These are phyloP conservation scores for Schizochytrium sp. DNA, from an alignment of 108 stramenopile species.

Conservation along the genomic window DNA sequence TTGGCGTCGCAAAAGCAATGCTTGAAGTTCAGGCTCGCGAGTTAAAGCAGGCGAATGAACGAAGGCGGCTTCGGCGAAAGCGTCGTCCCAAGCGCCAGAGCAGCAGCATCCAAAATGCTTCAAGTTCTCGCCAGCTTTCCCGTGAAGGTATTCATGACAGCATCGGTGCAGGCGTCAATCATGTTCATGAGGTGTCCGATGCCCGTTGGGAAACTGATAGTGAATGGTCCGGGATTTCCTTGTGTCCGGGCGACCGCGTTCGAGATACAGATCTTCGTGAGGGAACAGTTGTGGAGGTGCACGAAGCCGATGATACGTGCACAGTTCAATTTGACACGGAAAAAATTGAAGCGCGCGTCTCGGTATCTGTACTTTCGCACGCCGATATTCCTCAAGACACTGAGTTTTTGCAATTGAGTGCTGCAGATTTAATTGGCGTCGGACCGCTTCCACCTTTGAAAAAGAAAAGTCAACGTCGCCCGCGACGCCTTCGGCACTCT, in stretches of 20 bases:
- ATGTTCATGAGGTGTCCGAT: neutral
- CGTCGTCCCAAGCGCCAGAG: neutral
- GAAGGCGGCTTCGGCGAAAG: neutral
- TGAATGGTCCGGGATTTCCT: neutral
- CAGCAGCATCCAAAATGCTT: neutral
- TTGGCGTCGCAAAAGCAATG: neutral
- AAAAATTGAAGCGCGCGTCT: neutral
- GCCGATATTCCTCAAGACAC: neutral
- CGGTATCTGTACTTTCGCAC: neutral
- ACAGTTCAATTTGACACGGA: neutral
- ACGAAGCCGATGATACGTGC: neutral
- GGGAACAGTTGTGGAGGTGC: neutral
- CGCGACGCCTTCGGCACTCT: neutral
- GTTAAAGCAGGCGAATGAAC: neutral
- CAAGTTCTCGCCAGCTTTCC: neutral
- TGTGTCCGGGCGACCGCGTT: neutral
- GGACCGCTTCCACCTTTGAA: neutral
- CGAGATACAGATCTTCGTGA: neutral
- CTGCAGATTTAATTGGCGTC: neutral
- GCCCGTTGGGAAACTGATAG: neutral
- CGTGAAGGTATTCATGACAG: neutral
- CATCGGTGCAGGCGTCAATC: neutral
- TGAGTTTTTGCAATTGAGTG: neutral
- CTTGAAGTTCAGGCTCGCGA: neutral
- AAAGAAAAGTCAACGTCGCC: neutral